Evolutionary conservation across 768 basidiomycete genomes (phyloP).

Genomic region (Russula olivacea): DNA sequence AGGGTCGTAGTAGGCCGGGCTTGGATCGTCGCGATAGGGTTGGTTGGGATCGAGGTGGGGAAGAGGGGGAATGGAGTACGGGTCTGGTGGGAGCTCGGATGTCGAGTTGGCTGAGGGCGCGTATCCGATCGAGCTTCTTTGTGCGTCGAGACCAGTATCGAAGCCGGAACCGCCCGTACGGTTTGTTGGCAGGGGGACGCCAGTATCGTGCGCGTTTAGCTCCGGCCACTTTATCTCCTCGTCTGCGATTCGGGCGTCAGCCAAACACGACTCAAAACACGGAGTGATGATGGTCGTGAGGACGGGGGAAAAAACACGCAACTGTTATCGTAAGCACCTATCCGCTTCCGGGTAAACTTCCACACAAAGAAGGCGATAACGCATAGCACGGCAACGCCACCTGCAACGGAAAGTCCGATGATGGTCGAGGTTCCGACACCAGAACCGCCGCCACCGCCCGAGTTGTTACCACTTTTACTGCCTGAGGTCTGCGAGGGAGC

Average conservation of each 20-base stretch:
- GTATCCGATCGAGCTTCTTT: constrained; percentile 44
- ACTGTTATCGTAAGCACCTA: constrained; percentile 69
- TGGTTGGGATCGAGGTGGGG: constrained; percentile 74
- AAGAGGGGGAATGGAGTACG: constrained; percentile 78
- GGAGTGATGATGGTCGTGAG: constrained; percentile 10
- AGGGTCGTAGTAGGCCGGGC: constrained; percentile 55
- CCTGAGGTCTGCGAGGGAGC: constrained; percentile 28
- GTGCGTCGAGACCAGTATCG: constrained; percentile 57
- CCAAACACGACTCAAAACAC: neutral
- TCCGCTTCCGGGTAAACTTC: constrained; percentile 81
- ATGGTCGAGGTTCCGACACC: constrained; percentile 68
- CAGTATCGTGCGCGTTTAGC: constrained; percentile 55
- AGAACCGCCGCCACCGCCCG: constrained; percentile 23
- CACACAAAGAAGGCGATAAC: constrained; percentile 73
- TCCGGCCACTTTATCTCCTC: constrained; percentile 93
- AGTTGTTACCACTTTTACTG: constrained; percentile 15
- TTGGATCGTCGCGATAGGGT: constrained; percentile 72
- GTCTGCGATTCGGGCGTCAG: constrained; percentile 36
- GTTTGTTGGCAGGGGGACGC: constrained; percentile 53
- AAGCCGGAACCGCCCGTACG: constrained; percentile 69
- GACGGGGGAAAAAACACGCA: constrained; percentile 32
- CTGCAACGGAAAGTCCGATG: constrained; percentile 74
- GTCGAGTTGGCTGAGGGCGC: constrained; percentile 43
- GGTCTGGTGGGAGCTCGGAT: constrained; percentile 48
- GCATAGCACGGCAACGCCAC: constrained; percentile 67